These are phyloP conservation scores for Myriosclerotinia scirpicola DNA, from an alignment of 2,329 filamentous ascomycete species.

Conservation along the genomic window DNA sequence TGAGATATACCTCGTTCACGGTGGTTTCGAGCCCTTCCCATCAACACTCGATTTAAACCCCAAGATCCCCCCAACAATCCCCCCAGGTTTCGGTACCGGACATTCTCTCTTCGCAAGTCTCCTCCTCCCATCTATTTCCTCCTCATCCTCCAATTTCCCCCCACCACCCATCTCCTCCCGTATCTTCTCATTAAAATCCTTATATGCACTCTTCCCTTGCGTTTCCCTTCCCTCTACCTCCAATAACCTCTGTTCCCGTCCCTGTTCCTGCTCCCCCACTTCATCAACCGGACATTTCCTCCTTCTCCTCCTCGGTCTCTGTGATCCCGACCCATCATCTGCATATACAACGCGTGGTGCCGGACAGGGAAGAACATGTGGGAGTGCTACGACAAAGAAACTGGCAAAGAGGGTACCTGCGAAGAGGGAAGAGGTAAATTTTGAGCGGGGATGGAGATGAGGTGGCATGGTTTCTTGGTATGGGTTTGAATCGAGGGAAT, in stretches of 20 bases:
- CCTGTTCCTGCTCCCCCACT: conserved; percentile 24
- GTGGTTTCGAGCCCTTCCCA: conserved; percentile 34
- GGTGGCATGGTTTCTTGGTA: conserved; percentile 62
- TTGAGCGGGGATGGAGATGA: conserved; percentile 87
- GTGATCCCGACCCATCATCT: conserved; percentile 50
- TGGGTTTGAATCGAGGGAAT: conserved; percentile 26
- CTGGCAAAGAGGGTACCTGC: conserved; percentile 86
- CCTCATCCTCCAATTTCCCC: conserved; percentile 3
- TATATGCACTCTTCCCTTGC: conserved; percentile 7
- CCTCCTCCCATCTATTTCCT: conserved; percentile 10
- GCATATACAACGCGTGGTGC: conserved; percentile 73
- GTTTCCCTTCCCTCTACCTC: background rate
- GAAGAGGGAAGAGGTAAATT: conserved; percentile 91
- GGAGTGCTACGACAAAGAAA: conserved; percentile 88
- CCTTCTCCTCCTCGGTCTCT: conserved; percentile 45
- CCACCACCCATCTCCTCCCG: conserved; percentile 42
- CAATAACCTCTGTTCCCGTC: conserved; percentile 34
- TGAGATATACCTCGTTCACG: conserved; percentile 26
- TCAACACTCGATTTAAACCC: conserved; percentile 36
- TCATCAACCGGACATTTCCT: conserved; percentile 45
- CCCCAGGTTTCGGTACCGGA: conserved; percentile 86
- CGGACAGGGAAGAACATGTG: conserved; percentile 89
- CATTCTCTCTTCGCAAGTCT: conserved; percentile 64
- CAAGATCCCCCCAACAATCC: conserved; percentile 71
- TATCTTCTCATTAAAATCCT: conserved; percentile 24